Base-by-base conservation (phyloP, 305 asterid species). In the Fraxinus sp. region DNA sequence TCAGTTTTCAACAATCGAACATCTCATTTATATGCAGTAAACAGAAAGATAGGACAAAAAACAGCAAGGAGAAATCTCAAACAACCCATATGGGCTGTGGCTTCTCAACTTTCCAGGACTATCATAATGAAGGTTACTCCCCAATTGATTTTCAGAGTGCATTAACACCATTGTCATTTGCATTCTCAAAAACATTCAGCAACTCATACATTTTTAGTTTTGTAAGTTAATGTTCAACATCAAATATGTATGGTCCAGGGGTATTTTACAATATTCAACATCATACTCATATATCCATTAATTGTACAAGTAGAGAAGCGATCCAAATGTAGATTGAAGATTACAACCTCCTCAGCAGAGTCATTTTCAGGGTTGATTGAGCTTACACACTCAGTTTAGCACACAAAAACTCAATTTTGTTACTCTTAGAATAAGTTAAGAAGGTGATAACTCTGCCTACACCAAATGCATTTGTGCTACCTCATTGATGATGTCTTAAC, bases 401-500 rank as follows among this genome's bases (percentile, higher is more conserved):
- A 20, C 70, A 2, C 70, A 59, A 59, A 59, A 20, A 59, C 70
- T 59, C 70, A 7, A 59, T 20, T 20, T 59, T 59, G 70, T 59
- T 8, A 2, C 28, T 20, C 70, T 59, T 55, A 64, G 35, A 10
- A 22, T 64, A 68, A 4, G 75, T 68, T 68, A 28, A 68, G 75
- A 68, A 68, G 9, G 75, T 13, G 39, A 26, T 68, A 13, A 68
- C 9, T 28, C 36, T 28, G 75, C 10, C 39, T 11, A 35, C 1
- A 68, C 75, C 18, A 68, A 68, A 68, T 68, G 22, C 39, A 68
- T 66, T 26, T 66, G 36, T 26, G 74, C 74, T 10, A 1, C 36
- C 36, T 66, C 33, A 24, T 68, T 68, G 32, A 80, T 73, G 64
- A 66, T 49, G 82, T 43, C 28, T 57, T 36, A 77, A 81, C 37